Conservation (phyloP, 163 green algal species). For the Volvox carteri region DNA sequence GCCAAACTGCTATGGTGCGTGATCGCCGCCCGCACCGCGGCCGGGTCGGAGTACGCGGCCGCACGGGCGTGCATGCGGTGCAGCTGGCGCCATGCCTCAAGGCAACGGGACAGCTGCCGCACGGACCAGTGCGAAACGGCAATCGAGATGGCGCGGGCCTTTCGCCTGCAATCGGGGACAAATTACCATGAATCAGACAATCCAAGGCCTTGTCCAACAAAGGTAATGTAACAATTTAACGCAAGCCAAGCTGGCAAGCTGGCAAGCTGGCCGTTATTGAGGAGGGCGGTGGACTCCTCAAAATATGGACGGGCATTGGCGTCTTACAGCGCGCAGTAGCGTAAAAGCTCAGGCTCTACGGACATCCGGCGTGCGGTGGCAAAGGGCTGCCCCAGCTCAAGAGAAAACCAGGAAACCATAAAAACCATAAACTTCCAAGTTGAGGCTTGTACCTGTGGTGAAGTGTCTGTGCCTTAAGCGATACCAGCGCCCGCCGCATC, state of each 20-base stretch:
- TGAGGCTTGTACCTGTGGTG: conserved; percentile 23
- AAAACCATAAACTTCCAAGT: no score
- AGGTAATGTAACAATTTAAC: no score
- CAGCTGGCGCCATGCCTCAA: conserved; percentile 39
- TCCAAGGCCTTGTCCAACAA: no score
- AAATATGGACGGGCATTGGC: no score
- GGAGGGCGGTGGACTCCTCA: no score
- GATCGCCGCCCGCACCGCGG: neutral
- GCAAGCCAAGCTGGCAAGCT: no score
- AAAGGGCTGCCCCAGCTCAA: no score
- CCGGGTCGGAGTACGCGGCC: conserved; percentile 22
- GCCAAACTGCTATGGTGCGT: neutral
- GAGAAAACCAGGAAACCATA: no score
- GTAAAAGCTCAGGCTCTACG: no score
- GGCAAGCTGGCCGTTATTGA: no score
- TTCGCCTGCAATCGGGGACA: neutral
- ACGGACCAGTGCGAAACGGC: neutral
- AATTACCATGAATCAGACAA: neutral
- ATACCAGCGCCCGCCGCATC: neutral
- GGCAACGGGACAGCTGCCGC: conserved; percentile 11
- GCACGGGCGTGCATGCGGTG: neutral
- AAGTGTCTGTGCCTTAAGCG: neutral
- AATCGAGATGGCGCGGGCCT: neutral
- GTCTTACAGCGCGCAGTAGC: no score
- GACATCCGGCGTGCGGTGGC: no score